phyloP scores from a whole-genome alignment of 2,329 filamentous ascomycete genomes.

The Colletotrichum tropicale region DNA sequence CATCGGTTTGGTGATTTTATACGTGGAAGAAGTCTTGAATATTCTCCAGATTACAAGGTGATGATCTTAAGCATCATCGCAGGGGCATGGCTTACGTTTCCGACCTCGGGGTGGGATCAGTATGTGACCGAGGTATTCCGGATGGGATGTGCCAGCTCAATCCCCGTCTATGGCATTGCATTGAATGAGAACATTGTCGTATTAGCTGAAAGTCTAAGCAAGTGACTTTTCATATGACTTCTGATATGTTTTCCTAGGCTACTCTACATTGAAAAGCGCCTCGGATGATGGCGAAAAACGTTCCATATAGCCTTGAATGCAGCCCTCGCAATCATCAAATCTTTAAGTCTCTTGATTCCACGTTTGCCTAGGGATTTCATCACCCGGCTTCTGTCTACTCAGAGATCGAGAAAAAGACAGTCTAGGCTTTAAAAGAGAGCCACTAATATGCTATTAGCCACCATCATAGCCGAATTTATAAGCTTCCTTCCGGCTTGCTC shows the following conservation, averaged over 20 bases:
- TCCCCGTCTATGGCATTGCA: fast-evolving
- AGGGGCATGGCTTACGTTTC: background rate
- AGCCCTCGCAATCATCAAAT: background rate
- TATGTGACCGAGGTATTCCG: background rate
- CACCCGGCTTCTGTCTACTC: too few relatives aligned
- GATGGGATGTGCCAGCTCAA: background rate
- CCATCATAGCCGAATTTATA: too few relatives aligned
- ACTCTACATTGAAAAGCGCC: background rate
- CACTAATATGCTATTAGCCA: too few relatives aligned
- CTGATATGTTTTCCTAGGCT: background rate
- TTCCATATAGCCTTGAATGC: too few relatives aligned
- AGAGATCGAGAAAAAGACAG: too few relatives aligned
- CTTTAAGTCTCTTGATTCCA: background rate
- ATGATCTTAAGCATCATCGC: background rate
- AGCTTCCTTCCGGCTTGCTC: too few relatives aligned
- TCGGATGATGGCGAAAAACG: background rate
- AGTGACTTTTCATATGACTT: background rate
- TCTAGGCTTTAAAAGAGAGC: too few relatives aligned
- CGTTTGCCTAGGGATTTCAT: background rate
- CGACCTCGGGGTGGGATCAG: background rate
- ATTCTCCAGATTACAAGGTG: background rate
- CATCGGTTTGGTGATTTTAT: fast-evolving
- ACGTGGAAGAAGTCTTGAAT: background rate
- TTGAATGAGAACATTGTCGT: fast-evolving
- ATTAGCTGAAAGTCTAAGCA: background rate